Percentiles rank a stretch among this genome's conserved stretches.
These are phyloP conservation scores for Lupinus albus DNA, from an alignment of 306 rosid species.

Conservation along the genomic window DNA sequence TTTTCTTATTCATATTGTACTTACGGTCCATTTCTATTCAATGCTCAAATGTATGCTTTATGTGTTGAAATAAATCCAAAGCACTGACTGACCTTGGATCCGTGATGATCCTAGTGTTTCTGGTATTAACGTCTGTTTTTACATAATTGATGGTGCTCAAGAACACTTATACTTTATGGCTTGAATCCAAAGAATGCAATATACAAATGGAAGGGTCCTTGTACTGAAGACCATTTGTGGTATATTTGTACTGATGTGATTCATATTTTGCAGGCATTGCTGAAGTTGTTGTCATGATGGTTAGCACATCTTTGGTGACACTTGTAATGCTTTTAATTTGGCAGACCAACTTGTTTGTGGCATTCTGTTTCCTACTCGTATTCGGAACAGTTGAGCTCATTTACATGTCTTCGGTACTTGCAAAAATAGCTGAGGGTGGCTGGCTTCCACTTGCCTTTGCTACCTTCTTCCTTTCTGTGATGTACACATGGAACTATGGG, in stretches of 20 bases:
- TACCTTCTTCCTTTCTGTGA: conserved; percentile 72
- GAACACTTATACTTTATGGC: neutral
- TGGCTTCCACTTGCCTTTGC: conserved; percentile 97
- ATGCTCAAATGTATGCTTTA: neutral
- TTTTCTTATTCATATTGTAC: neutral
- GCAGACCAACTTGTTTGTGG: conserved; percentile 86
- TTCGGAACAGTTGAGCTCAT: conserved; percentile 85
- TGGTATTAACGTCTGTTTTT: neutral
- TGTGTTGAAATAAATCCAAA: conserved; percentile 13
- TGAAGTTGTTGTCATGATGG: conserved; percentile 98
- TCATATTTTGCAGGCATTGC: conserved; percentile 75
- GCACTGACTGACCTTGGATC: conserved; percentile 19
- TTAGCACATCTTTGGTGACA: conserved; percentile 87
- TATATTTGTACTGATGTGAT: conserved; percentile 36
- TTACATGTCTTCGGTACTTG: conserved; percentile 79
- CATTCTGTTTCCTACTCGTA: conserved; percentile 64
- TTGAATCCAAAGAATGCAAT: conserved; percentile 2
- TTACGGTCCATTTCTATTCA: conserved; percentile 21
- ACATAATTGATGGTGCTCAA: conserved; percentile 10
- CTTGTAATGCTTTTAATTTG: too few species aligned
- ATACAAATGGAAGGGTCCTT: neutral
- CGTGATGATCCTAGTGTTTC: neutral
- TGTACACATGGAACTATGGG: conserved; percentile 99
- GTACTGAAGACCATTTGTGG: neutral
- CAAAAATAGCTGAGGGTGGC: conserved; percentile 79